Evolutionary conservation across 495 filamentous ascomycete genomes (phyloP), one percentile per base, ranked within the genome.

Genomic region (Penicillium cataractarum): DNA sequence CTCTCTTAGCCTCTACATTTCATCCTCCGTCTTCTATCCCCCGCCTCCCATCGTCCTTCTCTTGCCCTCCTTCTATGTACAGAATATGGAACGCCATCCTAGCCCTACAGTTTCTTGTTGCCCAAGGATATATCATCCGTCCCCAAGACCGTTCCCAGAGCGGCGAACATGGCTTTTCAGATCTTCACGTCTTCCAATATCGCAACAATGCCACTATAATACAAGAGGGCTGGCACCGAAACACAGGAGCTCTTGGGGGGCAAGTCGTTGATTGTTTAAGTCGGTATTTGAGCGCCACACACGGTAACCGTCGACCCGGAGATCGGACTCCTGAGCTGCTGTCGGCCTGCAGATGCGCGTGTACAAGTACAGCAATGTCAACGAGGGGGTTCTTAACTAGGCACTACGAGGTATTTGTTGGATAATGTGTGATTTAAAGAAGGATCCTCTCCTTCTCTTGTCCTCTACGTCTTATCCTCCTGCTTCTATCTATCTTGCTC

Each of bases 1-100:
- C n/a, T n/a, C n/a, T n/a, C n/a, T n/a, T n/a, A n/a, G n/a, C n/a
- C n/a, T n/a, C n/a, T n/a, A n/a, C n/a, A n/a, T n/a, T n/a, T n/a
- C n/a, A n/a, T n/a, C n/a, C n/a, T n/a, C n/a, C n/a, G n/a, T n/a
- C n/a, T n/a, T n/a, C n/a, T n/a, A n/a, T n/a, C n/a, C n/a, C n/a
- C n/a, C n/a, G n/a, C n/a, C n/a, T n/a, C n/a, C n/a, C n/a, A n/a
- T n/a, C n/a, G n/a, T n/a, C n/a, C n/a, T n/a, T n/a, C n/a, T n/a
- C n/a, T n/a, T n/a, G n/a, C n/a, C n/a, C n/a, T n/a, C n/a, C n/a
- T n/a, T n/a, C 29, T 4, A 15, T 57, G n/a, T 61, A 55, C 40
- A 40, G 57, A n/a, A n/a, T 65, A n/a, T 65, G 58, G 52, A 61
- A 57, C 19, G 22, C 58, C 12, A 61, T 65, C 19, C 44, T 65